phyloP scores from a whole-genome alignment of 2,329 filamentous ascomycete species.

The Monilinia vaccinii-corymbosi region DNA sequence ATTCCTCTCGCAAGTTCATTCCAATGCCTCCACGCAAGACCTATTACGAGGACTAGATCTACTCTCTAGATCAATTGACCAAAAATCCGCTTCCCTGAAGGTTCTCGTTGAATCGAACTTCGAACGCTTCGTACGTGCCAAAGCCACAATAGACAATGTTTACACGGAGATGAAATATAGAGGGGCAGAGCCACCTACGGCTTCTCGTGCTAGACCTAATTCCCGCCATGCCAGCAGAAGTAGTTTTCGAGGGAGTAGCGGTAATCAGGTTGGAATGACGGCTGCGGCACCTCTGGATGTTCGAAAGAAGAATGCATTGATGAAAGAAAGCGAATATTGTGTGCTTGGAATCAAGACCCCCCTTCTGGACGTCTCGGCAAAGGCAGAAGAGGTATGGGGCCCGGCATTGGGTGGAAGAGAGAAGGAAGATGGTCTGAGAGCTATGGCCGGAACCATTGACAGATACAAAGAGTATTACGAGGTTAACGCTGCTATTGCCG shows the following conservation, averaged over 20 bases:
- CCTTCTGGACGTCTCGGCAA: conserved; percentile 79
- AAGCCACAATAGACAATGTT: conserved; percentile 96
- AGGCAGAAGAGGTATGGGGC: conserved; percentile 96
- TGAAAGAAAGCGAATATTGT: conserved; percentile 88
- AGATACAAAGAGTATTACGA: conserved; percentile 76
- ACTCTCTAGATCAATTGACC: conserved; percentile 85
- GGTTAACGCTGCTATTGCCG: conserved; percentile 65
- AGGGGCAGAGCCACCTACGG: conserved; percentile 42
- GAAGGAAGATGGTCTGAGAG: conserved; percentile 79
- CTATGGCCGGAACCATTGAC: conserved; percentile 66
- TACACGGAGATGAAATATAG: conserved; percentile 93
- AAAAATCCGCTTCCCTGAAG: conserved; percentile 95
- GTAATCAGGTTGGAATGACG: conserved; percentile 25
- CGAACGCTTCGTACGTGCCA: conserved; percentile 93
- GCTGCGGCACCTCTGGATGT: conserved; percentile 38
- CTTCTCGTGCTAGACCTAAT: conserved; percentile 30
- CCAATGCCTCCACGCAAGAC: conserved; percentile 71
- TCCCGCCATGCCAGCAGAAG: conserved; percentile 31
- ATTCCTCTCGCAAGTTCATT: conserved; percentile 88
- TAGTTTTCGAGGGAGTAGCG: conserved; percentile 33
- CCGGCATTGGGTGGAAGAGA: conserved; percentile 85
- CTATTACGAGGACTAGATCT: conserved; percentile 76
- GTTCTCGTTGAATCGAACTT: conserved; percentile 97
- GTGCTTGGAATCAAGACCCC: conserved; percentile 81
- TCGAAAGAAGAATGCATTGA: conserved; percentile 77